A percentile compares a stretch with the other conserved stretches of the same genome.
Conservation (phyloP, 2,329 filamentous ascomycete genomes). For the Colletotrichum siamense region DNA sequence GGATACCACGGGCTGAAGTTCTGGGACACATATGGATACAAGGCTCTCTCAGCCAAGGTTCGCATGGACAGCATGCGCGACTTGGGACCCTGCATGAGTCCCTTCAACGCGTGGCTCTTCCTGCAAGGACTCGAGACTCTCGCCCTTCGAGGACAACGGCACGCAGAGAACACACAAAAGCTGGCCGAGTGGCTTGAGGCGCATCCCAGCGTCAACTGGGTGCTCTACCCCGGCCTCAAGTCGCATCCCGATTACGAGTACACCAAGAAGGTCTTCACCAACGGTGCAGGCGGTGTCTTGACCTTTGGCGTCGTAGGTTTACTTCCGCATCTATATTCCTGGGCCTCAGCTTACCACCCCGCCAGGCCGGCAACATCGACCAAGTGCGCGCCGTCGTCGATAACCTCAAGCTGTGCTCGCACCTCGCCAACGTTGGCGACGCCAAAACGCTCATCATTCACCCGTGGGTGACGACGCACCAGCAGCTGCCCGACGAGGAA, state of each 20-base stretch:
- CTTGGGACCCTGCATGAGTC: slow-evolving; percentile 70
- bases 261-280: slow-evolving; percentile 72
- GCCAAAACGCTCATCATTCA: slow-evolving; percentile 76
- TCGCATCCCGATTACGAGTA: slow-evolving; percentile 68
- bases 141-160: slow-evolving; percentile 68
- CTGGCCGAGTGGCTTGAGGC: slow-evolving; percentile 72
- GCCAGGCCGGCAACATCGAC: slow-evolving; percentile 35
- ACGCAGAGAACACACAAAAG: slow-evolving; percentile 68
- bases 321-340: slow-evolving; percentile 27
- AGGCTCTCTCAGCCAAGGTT: slow-evolving; percentile 69
- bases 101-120: slow-evolving; percentile 75
- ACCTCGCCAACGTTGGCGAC: slow-evolving; percentile 77
- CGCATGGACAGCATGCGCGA: slow-evolving; percentile 76
- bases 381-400: slow-evolving; percentile 63
- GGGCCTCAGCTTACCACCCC: slow-evolving; percentile 30
- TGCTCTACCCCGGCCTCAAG: slow-evolving; percentile 72
- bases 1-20: slow-evolving; percentile 76
- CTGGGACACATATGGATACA: slow-evolving; percentile 71
- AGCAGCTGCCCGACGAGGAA: slow-evolving; percentile 72
- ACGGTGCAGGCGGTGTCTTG: slow-evolving; percentile 73
- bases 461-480: slow-evolving; percentile 76
- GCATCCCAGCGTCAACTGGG: slow-evolving; percentile 73
- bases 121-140: slow-evolving; percentile 74
- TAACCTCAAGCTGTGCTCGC: slow-evolving; percentile 74
- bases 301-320: slow-evolving; percentile 65